Percentiles rank a stretch among this genome's conserved stretches.
Evolutionary conservation across 495 filamentous ascomycete genomes (phyloP).

Genomic region (Letharia columbiana): DNA sequence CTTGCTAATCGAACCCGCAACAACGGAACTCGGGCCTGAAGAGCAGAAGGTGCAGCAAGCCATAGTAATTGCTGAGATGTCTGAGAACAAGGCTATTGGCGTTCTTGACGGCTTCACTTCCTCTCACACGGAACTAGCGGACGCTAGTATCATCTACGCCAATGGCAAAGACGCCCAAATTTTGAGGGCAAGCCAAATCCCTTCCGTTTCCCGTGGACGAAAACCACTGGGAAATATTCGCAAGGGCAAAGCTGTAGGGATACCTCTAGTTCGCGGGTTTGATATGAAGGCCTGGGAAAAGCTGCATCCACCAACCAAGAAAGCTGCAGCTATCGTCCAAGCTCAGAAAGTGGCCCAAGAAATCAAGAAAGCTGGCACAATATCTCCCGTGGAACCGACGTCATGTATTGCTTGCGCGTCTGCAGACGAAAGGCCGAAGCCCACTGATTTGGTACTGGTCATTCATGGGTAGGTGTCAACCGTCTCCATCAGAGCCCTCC

Average conservation of each 20-base stretch:
- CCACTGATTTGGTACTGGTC: constrained; percentile 81
- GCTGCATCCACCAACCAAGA: constrained; percentile 55
- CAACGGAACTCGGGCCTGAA: constrained; percentile 15
- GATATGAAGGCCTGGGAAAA: constrained; percentile 66
- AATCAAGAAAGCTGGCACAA: constrained; percentile 14
- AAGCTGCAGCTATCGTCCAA: constrained; percentile 23
- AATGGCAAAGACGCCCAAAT: constrained; percentile 67
- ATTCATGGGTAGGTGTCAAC: constrained; percentile 52
- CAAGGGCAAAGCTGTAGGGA: constrained; percentile 72
- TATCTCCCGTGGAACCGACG: constrained; percentile 21
- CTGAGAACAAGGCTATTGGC: constrained; percentile 40
- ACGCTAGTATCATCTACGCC: constrained; percentile 74
- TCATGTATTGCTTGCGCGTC: constrained; percentile 44
- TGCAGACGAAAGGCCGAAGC: constrained; percentile 58
- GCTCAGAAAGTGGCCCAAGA: constrained; percentile 21
- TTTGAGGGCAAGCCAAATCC: constrained; percentile 66
- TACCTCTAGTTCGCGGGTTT: constrained; percentile 83
- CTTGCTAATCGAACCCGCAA: constrained; percentile 14
- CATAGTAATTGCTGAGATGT: constrained; percentile 20
- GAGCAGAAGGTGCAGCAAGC: constrained; percentile 19
- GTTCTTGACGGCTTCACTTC: constrained; percentile 19
- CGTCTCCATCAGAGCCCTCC: not conserved
- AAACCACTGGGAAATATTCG: constrained; percentile 75
- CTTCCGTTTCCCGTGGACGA: constrained; percentile 70
- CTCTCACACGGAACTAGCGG: constrained; percentile 43